Evolutionary conservation across 2,329 filamentous ascomycete genomes (phyloP), one percentile per base, ranked within the genome.

Genomic region (Pyricularia pennisetigena): DNA sequence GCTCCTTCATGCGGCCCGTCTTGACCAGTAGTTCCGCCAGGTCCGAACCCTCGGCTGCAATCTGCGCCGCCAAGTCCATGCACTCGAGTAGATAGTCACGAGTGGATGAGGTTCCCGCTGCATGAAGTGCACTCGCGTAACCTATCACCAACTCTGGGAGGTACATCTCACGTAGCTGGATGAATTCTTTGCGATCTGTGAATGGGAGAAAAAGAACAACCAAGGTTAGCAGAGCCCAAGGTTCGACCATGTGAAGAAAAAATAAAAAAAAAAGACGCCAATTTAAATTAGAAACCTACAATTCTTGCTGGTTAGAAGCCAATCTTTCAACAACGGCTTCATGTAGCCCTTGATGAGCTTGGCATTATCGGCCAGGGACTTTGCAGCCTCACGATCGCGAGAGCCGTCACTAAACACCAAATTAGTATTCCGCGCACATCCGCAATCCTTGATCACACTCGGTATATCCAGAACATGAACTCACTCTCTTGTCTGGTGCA

Each of bases 131-230:
- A 73, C 86, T 89, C 75, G 95, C 87, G 76, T 95, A 97, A 2
- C 91, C 92, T 66, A 99, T 84, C 61, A 97, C 82, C 23, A 92
- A 86, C 76, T 97, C 93, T 1, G 95, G 94, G 3, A 99, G 83
- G 77, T 97, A 98, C 0, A 87, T 86, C 68, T 88, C 85, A 71
- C 93, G 88, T 67, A 98, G 86, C 28, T 83, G 79, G 65, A 79
- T 79, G 65, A 93, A 84, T 68, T 91, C 87, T 20, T 81, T 76
- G 69, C 86, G 84, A 74, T 90, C 90, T 75, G 66, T 63, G 20
- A 54, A 26, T 59, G 23, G 54, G 23, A 10, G 49, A 3, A 24
- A 30, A n/a, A 49, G n/a, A 32, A 61, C 29, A 2, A 68, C 29
- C 4, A 20, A 5, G 54, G 68, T 73, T 67, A 70, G 68, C 35